Percentiles rank a stretch among this genome's conserved stretches.
Evolutionary conservation across 2,329 filamentous ascomycete genomes (phyloP).

Genomic region (Colletotrichum horii): DNA sequence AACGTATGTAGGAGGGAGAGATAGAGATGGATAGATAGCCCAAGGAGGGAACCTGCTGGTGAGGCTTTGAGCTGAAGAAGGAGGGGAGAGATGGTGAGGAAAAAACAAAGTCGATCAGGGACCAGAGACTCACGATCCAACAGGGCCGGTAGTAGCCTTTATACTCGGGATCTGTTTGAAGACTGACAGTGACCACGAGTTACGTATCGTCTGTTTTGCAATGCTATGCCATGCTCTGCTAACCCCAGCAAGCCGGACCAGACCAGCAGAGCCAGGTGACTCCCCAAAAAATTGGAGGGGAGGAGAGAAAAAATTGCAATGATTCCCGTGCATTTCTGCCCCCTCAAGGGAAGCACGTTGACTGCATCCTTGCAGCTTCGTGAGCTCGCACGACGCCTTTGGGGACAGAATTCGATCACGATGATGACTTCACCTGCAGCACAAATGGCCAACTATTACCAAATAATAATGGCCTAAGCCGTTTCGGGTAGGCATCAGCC

Average conservation of each 20-base stretch:
- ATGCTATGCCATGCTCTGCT: not conserved
- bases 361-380: constrained; percentile 20
- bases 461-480: constrained; percentile 15
- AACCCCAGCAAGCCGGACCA: not conserved
- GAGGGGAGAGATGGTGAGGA: not conserved
- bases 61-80: not conserved
- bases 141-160: constrained; percentile 3
- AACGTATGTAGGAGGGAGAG: not conserved
- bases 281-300: not conserved
- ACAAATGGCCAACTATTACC: constrained; percentile 17
- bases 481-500: constrained; percentile 1
- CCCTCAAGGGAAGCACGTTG: constrained; percentile 4
- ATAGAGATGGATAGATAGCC: not conserved
- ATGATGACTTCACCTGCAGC: constrained; percentile 24
- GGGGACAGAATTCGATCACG: constrained; percentile 16
- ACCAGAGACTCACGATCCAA: constrained; percentile 6
- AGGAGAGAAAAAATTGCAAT: not conserved
- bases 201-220: not conserved
- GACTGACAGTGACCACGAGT: not conserved
- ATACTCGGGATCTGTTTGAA: constrained; percentile 1
- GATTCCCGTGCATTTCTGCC: not conserved
- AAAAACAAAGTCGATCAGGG: constrained; percentile 6
- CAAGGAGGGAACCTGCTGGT: not conserved
- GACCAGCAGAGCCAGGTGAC: constrained; percentile 9
- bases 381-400: not conserved